Evolutionary conservation across 441 rosid species (phyloP), one percentile per base, ranked within the genome.

Genomic region (Melastoma candidum): DNA sequence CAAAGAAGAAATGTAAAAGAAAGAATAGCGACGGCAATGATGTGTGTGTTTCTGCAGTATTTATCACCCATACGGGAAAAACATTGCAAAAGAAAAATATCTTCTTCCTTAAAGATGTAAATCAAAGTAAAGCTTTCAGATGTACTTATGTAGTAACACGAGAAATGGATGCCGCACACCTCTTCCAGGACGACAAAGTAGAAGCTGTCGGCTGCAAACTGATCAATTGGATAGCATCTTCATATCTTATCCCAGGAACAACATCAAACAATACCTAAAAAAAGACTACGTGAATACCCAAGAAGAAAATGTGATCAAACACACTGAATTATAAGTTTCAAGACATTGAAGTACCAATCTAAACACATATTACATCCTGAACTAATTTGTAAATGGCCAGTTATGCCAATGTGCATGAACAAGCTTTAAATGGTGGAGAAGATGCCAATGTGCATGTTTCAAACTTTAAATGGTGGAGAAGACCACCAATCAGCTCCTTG

Each of bases 171-270:
- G 52, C 48, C 55, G 50, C 56, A 69, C 64, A 84, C 99, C 94
- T 84, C 86, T 77, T 93, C 95, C 88, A 80, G 51, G 90, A 86
- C 63, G 73, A 90, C 45, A 66, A 44, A 53, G 80, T 75, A 63
- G 97, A 89, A 73, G 85, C 81, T 68, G 78, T 81, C 63, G 98
- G 98, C 71, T 89, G 97, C 93, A 89, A 81, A 72, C 83, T 83
- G 58, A 93, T 82, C 63, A 89, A 77, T 73, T 92, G 83, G 65
- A 93, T 77, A 53, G 99, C 99, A 74, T 93, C 96, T 72, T 69
- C 77, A 71, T 77, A 93, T 63, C 74, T 86, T 75, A 93, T 77
- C 71, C 77, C 81, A 39, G 99, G 95, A 71, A 93, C 99, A 54
- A 89, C 87, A 62, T 93, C 99, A 77, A 93, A 93, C 61, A 93